These are phyloP conservation scores for Jasminum sambac DNA, from an alignment of 257 asterid genomes.

Conservation along the genomic window DNA sequence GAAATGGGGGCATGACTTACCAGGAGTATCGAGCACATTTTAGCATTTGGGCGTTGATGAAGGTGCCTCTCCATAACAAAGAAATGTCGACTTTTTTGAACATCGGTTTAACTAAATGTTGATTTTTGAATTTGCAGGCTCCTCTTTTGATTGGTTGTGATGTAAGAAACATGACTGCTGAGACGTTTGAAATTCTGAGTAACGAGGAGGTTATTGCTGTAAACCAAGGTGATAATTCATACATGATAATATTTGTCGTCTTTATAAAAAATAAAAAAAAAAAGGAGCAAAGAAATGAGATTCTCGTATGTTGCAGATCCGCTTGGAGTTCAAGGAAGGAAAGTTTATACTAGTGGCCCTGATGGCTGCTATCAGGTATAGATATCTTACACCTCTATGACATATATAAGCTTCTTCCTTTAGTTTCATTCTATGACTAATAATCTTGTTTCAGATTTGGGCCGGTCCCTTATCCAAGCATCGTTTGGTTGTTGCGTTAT, in stretches of 20 bases:
- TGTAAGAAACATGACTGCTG: conserved; percentile 78
- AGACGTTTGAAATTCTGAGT: conserved; percentile 67
- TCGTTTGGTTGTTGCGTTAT: conserved; percentile 68
- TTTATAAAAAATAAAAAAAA: not conserved
- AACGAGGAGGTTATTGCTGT: conserved; percentile 84
- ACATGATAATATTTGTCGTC: too few species aligned
- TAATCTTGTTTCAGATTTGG: conserved; percentile 63
- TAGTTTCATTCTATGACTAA: conserved; percentile 1
- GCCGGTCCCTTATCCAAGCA: conserved; percentile 90
- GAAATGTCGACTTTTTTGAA: not conserved
- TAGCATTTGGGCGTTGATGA: conserved; percentile 98
- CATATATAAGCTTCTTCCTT: not conserved
- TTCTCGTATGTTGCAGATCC: conserved; percentile 55
- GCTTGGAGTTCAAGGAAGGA: conserved; percentile 95
- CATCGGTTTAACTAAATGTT: conserved; percentile 4
- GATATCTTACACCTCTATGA: not conserved
- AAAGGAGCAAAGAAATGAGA: too few species aligned
- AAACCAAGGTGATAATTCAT: conserved; percentile 94
- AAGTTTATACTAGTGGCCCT: conserved; percentile 61
- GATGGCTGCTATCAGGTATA: conserved; percentile 63
- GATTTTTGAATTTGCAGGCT: conserved; percentile 50
- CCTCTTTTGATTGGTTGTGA: conserved; percentile 94
- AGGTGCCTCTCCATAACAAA: conserved; percentile 45
- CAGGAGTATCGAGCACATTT: conserved; percentile 89
- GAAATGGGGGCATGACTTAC: conserved; percentile 92